Evolutionary conservation across 176 grass and related monocot species (phyloP), one percentile per base, ranked within the genome.

Genomic region (Oryza longistaminata): DNA sequence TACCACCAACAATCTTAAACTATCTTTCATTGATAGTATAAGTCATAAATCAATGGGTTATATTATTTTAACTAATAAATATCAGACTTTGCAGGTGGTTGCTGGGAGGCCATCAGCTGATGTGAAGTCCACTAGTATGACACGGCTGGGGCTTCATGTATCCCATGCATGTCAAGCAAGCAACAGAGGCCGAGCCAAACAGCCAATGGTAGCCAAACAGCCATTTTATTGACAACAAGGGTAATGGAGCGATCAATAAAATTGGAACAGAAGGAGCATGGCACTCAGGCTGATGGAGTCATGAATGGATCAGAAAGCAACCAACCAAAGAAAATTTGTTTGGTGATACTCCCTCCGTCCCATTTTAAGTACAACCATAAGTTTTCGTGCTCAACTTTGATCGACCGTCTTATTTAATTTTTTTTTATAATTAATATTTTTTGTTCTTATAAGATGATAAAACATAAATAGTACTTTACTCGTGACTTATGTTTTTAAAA

Each of bases 41-140:
- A 40, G 7, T 40, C 7, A 40, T 40, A 40, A 40, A 40, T 40
- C 4, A 40, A 40, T 40, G 6, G 6, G 7, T 40, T 40, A 1
- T 40, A 39, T 40, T 40, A 40, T 40, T 7, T 40, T 40, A 40
- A 40, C 39, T 40, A 40, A 40, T 40, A 40, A 40, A 8, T 40
- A 40, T 40, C 1, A 7, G 39, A 24, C 58, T 40, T 70, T 58
- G 40, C 66, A 52, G 25, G 72, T 88, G 53, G 86, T 48, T 88
- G 80, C 12, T 53, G 27, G 40, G 86, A 33, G 27, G 73, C 66
- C 40, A 88, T 88, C 86, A 67, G 34, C 22, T 15, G 62, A 81
- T 46, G 69, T 31, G 43, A 75, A 61, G n/a, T 27, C 73, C 80
- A 53, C 42, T 50, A 10, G 42, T 43, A 3, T 34, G 43, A 49